Evolutionary conservation across 148 eudicot genomes (phyloP), one percentile per base, ranked within the genome.

Genomic region (Chenopodium quinoa): DNA sequence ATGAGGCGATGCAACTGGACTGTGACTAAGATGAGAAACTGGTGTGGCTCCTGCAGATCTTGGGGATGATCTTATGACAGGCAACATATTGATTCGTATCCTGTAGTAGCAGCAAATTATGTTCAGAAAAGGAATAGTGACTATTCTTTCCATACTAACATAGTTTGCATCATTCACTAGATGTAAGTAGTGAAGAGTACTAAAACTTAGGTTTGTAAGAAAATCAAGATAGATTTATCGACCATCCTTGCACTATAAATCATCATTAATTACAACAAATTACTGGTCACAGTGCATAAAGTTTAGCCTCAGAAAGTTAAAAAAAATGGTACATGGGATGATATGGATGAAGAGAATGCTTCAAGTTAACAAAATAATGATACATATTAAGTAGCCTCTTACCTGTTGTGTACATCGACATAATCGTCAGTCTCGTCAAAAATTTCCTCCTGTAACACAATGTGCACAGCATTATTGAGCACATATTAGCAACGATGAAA

Each of bases 381-480:
- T 40, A 40, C 44, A 40, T 40, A 40, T 40, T 47, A 22, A 34
- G 54, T 29, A 71, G 46, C 12, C 25, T 68, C 92, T 83, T 89
- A 93, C 97, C 79, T 91, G 87, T 91, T 86, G 86, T 91, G 91
- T 81, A 89, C 89, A 56, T 93, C 95, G 68, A 90, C 89, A 62
- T 90, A 92, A 75, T 89, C 93, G 60, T 93, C 94, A 23, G 95
- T 92, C 86, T 93, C 98, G 78, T 93, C 96, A 78, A 75, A 82
- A 9, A 93, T 93, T 82, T 90, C 91, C 78, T 89, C 96, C 96
- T 92, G 79, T 56, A 86, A 75, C 62, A 20, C 63, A 79, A 44
- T 22, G 34, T 7, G 19, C 22, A 73, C 56, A 67, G 22, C 56
- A 62, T 12, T 44, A 1, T 29, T 75, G 2, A 27, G 0, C 27